A percentile compares a stretch with the other conserved stretches of the same genome.
Evolutionary conservation across 2,329 filamentous ascomycete species (phyloP).

Genomic region (Colletotrichum camelliae): DNA sequence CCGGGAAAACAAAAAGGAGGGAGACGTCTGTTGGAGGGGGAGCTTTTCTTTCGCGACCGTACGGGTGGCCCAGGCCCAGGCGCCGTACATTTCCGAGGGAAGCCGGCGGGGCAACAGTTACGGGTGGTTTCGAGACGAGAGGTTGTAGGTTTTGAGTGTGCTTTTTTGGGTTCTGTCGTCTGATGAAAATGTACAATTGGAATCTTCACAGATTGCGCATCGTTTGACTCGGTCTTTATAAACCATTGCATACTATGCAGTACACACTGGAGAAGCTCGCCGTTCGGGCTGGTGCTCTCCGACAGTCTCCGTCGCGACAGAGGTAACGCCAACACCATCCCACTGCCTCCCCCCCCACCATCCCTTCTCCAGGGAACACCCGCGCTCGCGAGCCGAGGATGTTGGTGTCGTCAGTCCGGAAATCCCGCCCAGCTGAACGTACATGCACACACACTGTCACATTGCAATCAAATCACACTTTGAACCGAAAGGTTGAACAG

Average conservation of each 20-base stretch:
- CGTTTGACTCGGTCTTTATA: not conserved
- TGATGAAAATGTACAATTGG: not conserved
- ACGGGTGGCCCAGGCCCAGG: not conserved
- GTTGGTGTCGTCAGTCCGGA: not conserved
- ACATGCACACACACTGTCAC: not conserved
- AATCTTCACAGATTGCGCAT: not conserved
- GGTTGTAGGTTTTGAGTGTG: not conserved
- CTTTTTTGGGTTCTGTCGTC: not conserved
- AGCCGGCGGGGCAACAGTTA: not conserved
- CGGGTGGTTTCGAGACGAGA: not conserved
- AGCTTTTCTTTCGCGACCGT: not conserved
- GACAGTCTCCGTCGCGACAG: not conserved
- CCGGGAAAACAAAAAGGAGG: slow-evolving; percentile 10
- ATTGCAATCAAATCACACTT: not conserved
- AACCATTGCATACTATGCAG: not conserved
- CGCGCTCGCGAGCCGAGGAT: not conserved
- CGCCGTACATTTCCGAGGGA: not conserved
- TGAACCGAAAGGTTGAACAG: not conserved
- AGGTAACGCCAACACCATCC: not conserved
- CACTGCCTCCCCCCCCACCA: not conserved
- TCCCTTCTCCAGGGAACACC: not conserved
- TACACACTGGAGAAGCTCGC: not conserved
- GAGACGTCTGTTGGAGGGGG: not conserved
- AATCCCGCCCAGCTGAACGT: not conserved
- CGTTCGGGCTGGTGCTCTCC: not conserved